These are phyloP conservation scores for Neurospora sp. DNA, from an alignment of 495 filamentous ascomycete species.

Conservation along the genomic window DNA sequence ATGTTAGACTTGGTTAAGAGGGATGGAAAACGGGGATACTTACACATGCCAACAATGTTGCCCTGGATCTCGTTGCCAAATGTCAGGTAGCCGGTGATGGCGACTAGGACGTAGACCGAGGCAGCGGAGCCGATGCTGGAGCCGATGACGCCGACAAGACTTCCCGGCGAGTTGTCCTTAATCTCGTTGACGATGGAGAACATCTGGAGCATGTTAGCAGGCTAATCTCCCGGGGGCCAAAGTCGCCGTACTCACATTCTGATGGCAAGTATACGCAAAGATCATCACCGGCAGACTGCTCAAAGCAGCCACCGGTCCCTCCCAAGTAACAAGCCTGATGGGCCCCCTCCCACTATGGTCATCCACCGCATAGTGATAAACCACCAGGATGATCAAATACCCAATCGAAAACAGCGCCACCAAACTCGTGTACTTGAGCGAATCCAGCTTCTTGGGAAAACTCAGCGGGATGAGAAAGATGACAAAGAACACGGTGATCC, in stretches of 20 bases:
- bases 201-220: conserved; percentile 52
- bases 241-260: conserved; percentile 56
- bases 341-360: conserved; percentile 59
- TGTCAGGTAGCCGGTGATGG: conserved; percentile 88
- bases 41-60: conserved; percentile 91
- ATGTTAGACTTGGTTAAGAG: conserved; percentile 4
- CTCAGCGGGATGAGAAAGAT: conserved; percentile 88
- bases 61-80: conserved; percentile 79
- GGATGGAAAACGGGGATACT: conserved; percentile 7
- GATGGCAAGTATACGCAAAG: conserved; percentile 97
- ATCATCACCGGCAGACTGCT: conserved; percentile 89
- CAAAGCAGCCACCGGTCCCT: conserved; percentile 64
- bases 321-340: conserved; percentile 65
- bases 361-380: conserved; percentile 83
- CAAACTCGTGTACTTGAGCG: conserved; percentile 92
- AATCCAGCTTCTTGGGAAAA: conserved; percentile 83
- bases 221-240: background rate
- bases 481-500: conserved; percentile 97
- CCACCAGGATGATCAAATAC: conserved; percentile 82
- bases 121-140: conserved; percentile 76
- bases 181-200: conserved; percentile 98
- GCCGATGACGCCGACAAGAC: conserved; percentile 69
- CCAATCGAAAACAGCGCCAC: conserved; percentile 86
- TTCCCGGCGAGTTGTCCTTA: conserved; percentile 63
- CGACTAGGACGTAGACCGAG: conserved; percentile 77